These are phyloP conservation scores for Tetracentron sinense DNA, from an alignment of 164 flowering plant species.

Conservation along the genomic window DNA sequence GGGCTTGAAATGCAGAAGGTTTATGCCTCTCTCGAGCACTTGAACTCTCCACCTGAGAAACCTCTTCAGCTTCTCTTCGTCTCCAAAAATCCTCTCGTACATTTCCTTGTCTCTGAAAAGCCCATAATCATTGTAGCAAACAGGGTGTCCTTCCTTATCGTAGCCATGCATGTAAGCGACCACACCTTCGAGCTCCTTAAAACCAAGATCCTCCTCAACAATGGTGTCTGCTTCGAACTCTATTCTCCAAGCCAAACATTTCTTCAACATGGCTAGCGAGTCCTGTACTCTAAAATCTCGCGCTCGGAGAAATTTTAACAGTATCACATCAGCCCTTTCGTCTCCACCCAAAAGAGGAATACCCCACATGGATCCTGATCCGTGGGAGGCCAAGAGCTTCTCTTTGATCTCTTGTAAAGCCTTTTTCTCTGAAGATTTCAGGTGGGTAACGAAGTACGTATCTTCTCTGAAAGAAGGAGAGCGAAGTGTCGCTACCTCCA, in stretches of 20 bases:
- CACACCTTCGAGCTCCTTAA: slow-evolving; percentile 19
- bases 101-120: slow-evolving; percentile 76
- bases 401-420: background rate
- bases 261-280: slow-evolving; percentile 28
- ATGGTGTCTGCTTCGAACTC: slow-evolving; percentile 28
- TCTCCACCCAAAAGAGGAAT: slow-evolving; percentile 26
- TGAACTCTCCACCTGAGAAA: slow-evolving; percentile 97
- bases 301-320: slow-evolving; percentile 31
- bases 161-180: slow-evolving; percentile 35
- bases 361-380: slow-evolving; percentile 26
- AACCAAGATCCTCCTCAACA: slow-evolving; percentile 19
- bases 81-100: slow-evolving; percentile 85
- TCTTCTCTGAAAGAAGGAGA: slow-evolving; percentile 1
- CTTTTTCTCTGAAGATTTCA: background rate
- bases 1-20: slow-evolving; percentile 73
- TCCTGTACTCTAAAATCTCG: slow-evolving; percentile 35
- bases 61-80: slow-evolving; percentile 73
- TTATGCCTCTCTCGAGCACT: slow-evolving; percentile 83
- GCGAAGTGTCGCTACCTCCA: background rate
- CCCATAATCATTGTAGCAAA: slow-evolving; percentile 93
- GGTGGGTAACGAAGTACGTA: background rate
- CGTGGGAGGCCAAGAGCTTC: background rate
- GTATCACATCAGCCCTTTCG: slow-evolving; percentile 31
- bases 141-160: slow-evolving; percentile 83
- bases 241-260: slow-evolving; percentile 27